A percentile compares a stretch with the other conserved stretches of the same genome.
Conservation (phyloP, 2,329 filamentous ascomycete species). For the Berkeleyomyces rouxiae region DNA sequence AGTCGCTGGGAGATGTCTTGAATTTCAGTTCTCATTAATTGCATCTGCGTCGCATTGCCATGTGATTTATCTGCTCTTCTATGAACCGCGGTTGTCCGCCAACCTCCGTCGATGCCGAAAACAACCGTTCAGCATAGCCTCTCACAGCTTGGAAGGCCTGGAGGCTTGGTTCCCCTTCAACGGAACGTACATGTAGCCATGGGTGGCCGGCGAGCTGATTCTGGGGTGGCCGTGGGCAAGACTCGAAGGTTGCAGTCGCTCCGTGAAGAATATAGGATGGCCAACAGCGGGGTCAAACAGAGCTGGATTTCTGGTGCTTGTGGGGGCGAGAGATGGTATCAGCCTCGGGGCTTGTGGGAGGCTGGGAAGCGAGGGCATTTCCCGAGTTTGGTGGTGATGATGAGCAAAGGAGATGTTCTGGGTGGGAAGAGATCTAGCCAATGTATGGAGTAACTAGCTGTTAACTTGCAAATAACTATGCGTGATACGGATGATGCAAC, state of each 20-base stretch:
- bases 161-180: background rate
- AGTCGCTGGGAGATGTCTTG: background rate
- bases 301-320: background rate
- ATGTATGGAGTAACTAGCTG: too few species aligned
- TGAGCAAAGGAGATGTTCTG: background rate
- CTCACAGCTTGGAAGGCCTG: conserved; percentile 5
- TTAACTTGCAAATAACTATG: background rate
- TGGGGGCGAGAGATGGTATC: background rate
- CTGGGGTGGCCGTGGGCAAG: background rate
- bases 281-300: conserved; percentile 7
- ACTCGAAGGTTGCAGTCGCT: background rate
- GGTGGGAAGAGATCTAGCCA: background rate
- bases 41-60: background rate
- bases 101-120: background rate
- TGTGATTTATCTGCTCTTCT: too few species aligned
- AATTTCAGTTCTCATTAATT: background rate
- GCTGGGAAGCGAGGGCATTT: background rate
- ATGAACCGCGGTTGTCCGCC: background rate
- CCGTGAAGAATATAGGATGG: conserved; percentile 12
- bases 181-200: conserved; percentile 7
- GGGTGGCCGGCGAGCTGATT: conserved; percentile 3
- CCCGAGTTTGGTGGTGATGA: background rate
- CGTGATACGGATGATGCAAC: background rate
- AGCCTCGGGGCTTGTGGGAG: background rate
- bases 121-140: background rate